phyloP scores from a whole-genome alignment of 306 rosid species.

The Dryas octopetala region DNA sequence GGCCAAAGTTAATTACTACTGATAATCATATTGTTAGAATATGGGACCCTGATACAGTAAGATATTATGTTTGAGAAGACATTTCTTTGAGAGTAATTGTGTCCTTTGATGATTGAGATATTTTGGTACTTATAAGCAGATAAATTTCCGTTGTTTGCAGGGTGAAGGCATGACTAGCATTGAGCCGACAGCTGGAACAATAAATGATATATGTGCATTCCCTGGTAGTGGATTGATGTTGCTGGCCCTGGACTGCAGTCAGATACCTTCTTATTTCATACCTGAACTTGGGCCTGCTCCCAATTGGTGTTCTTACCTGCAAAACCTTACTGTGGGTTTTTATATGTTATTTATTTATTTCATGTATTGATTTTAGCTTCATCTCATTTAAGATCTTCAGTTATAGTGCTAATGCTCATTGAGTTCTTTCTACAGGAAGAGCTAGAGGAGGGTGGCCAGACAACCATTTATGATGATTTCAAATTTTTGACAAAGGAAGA shows the following conservation, averaged over 20 bases:
- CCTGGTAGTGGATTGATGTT: conserved; percentile 83
- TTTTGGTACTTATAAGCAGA: background rate
- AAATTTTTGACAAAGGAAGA: conserved; percentile 89
- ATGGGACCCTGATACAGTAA: conserved; percentile 89
- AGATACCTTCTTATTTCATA: conserved; percentile 84
- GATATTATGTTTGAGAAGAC: conserved; percentile 1
- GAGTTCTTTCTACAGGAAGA: conserved; percentile 68
- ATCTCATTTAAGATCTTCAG: conserved; percentile 13
- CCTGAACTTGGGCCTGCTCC: conserved; percentile 98
- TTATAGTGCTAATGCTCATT: background rate
- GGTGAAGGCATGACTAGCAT: conserved; percentile 95
- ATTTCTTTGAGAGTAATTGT: background rate
- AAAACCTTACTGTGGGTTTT: conserved; percentile 74
- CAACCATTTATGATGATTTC: conserved; percentile 67
- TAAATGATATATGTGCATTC: conserved; percentile 81
- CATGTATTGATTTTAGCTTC: conserved; percentile 6
- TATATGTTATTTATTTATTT: conserved; percentile 19
- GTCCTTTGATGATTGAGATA: background rate
- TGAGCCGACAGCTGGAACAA: conserved; percentile 75
- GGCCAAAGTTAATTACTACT: conserved; percentile 71
- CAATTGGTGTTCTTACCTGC: conserved; percentile 87
- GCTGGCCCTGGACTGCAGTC: conserved; percentile 81
- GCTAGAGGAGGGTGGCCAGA: conserved; percentile 67
- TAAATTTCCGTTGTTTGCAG: conserved; percentile 38
- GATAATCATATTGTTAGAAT: conserved; percentile 80